Evolutionary conservation across 192 early-diverging fungal genomes (phyloP).

Genomic region (Coemansia pectinata): DNA sequence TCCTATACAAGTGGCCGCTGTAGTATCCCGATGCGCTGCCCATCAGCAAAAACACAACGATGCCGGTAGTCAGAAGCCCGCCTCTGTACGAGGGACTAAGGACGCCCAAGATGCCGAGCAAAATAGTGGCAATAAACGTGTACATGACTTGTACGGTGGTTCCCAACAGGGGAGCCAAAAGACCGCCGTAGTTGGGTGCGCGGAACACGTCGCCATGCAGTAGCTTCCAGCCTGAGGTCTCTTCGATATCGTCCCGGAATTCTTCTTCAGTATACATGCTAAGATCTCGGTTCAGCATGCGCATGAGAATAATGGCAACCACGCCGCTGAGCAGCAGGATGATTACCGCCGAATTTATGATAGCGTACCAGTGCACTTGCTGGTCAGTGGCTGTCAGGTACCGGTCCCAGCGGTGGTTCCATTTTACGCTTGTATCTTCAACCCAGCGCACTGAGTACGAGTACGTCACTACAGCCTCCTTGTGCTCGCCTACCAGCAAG

Average conservation of each 20-base stretch:
- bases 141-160: slow-evolving; percentile 69
- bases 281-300: slow-evolving; percentile 66
- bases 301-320: slow-evolving; percentile 66
- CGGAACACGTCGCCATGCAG: slow-evolving; percentile 79
- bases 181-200: slow-evolving; percentile 61
- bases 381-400: slow-evolving; percentile 58
- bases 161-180: slow-evolving; percentile 73
- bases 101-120: slow-evolving; percentile 60
- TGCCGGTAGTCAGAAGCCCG: slow-evolving; percentile 58
- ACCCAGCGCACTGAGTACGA: slow-evolving; percentile 75
- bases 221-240: slow-evolving; percentile 74
- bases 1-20: slow-evolving; percentile 69
- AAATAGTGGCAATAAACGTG: slow-evolving; percentile 56
- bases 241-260: slow-evolving; percentile 64
- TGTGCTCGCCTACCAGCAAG: slow-evolving; percentile 33
- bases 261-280: slow-evolving; percentile 54
- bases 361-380: slow-evolving; percentile 68
- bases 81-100: slow-evolving; percentile 69
- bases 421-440: slow-evolving; percentile 55
- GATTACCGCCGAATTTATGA: slow-evolving; percentile 69
- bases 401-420: slow-evolving; percentile 66
- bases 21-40: slow-evolving; percentile 65
- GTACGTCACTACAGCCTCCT: slow-evolving; percentile 55
- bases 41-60: slow-evolving; percentile 60
- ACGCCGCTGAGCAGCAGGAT: slow-evolving; percentile 66